Evolutionary conservation across 106 monocot species (phyloP), one percentile per base, ranked within the genome.

Genomic region (Vanilla planifolia): DNA sequence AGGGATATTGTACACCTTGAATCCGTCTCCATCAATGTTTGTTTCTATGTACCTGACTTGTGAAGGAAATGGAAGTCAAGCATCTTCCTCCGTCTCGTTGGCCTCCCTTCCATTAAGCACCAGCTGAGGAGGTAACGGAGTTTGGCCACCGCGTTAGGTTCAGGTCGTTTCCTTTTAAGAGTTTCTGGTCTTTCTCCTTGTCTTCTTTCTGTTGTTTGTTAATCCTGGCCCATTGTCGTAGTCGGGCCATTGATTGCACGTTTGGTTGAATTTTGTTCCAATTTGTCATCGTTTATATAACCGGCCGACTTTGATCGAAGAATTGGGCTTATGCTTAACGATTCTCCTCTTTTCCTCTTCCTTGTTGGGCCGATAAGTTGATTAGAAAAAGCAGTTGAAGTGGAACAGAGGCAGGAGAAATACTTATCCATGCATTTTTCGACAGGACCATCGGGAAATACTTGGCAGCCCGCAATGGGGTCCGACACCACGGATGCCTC

Each of bases 391-490:
- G 5, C n/a, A 20, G 17, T 3, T 17, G 0, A 58, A 34, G 35
- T 32, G 5, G 27, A 50, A 26, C 4, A 25, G 11, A 25, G 1
- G 11, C 33, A 17, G 6, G 34, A 9, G 29, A 48, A 59, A 33
- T 62, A 51, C 57, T 61, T 53, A 52, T 36, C 17, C 34, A 79
- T 85, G 74, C 73, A 65, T 75, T 57, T 84, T 16, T 65, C 78
- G 8, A 26, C 85, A 70, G 81, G 68, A 46, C n/a, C 48, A 22
- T 77, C 82, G 7, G 26, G 29, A 22, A 48, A 71, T 52, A 64
- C 84, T 33, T 89, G 81, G 81, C 64, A 71, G 4, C 81, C 84
- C 5, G 29, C 6, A 11, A 68, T 62, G 82, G 76, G 69, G 56
- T 60, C 67, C n/a, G 48, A 79, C 40, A 76, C 90, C 17, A 74